Evolutionary conservation across 352 stramenopile species (phyloP).

Genomic region (Aphanomyces euteiches): DNA sequence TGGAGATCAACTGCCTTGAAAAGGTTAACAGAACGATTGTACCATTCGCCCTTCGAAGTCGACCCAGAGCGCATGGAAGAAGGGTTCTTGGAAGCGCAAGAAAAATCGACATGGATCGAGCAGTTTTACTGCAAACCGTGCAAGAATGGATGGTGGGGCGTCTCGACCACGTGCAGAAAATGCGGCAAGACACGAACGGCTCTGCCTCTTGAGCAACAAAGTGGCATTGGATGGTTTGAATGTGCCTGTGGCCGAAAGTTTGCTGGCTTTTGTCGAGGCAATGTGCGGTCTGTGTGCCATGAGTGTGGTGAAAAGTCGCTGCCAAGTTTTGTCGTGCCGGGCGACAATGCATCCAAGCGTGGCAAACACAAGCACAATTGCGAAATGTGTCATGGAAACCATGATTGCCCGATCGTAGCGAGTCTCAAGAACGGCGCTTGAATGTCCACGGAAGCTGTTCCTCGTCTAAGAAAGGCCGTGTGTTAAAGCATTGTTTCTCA

Average conservation of each 20-base stretch:
- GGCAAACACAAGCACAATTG: slow-evolving; percentile 7
- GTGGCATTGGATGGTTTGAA: slow-evolving; percentile 8
- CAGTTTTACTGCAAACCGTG: slow-evolving; percentile 8
- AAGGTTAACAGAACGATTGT: too few species aligned
- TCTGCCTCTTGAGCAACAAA: background rate
- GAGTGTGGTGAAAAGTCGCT: background rate
- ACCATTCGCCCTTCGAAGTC: too few species aligned
- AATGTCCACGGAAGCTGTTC: background rate
- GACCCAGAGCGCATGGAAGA: background rate
- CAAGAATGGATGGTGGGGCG: background rate
- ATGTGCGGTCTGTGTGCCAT: background rate
- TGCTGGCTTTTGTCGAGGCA: slow-evolving; percentile 17
- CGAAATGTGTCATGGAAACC: background rate
- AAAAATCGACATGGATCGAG: background rate
- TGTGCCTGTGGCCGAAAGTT: slow-evolving; percentile 12
- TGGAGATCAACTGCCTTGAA: too few species aligned
- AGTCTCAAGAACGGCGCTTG: background rate
- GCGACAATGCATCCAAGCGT: background rate
- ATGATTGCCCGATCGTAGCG: background rate
- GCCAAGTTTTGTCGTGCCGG: slow-evolving; percentile 3
- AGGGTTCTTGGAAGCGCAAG: background rate
- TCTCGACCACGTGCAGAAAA: background rate
- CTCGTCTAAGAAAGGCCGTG: too few species aligned
- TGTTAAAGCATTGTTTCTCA: too few species aligned
- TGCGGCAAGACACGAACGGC: background rate